Evolutionary conservation across 2,329 filamentous ascomycete species (phyloP).

Genomic region (Trichophaea hybrida): DNA sequence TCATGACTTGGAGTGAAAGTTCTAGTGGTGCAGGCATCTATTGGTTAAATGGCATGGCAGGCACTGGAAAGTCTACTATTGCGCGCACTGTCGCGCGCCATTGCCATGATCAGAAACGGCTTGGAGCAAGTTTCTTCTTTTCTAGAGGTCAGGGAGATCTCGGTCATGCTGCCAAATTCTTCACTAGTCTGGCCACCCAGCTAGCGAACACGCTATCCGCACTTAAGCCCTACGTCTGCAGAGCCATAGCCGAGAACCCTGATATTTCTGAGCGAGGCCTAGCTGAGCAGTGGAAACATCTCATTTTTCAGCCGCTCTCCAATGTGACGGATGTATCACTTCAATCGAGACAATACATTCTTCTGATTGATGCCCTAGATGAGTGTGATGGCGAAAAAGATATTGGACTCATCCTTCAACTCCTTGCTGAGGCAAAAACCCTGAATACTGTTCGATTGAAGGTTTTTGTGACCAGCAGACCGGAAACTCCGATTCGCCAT

Average conservation of each 20-base stretch:
- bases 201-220: too few relatives aligned
- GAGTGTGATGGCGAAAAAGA: constrained; percentile 27
- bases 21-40: constrained; percentile 20
- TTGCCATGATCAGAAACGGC: constrained; percentile 19
- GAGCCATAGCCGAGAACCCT: too few relatives aligned
- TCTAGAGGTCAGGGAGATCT: too few relatives aligned
- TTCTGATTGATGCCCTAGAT: constrained; percentile 29
- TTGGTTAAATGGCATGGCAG: constrained; percentile 32
- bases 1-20: constrained; percentile 15
- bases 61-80: constrained; percentile 31
- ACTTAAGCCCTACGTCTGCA: too few relatives aligned
- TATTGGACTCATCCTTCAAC: constrained; percentile 14
- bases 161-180: too few relatives aligned
- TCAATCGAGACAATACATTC: constrained; percentile 1
- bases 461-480: constrained; percentile 25
- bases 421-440: constrained; percentile 17
- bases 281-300: constrained; percentile 35
- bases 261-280: too few relatives aligned
- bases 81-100: constrained; percentile 30
- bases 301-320: constrained; percentile 30
- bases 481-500: constrained; percentile 22
- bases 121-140: too few relatives aligned
- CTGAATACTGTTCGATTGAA: too few relatives aligned
- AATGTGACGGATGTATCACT: constrained; percentile 21
- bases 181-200: too few relatives aligned